phyloP scores from a whole-genome alignment of 2,329 filamentous ascomycete species.

The Kalmusia sp. region DNA sequence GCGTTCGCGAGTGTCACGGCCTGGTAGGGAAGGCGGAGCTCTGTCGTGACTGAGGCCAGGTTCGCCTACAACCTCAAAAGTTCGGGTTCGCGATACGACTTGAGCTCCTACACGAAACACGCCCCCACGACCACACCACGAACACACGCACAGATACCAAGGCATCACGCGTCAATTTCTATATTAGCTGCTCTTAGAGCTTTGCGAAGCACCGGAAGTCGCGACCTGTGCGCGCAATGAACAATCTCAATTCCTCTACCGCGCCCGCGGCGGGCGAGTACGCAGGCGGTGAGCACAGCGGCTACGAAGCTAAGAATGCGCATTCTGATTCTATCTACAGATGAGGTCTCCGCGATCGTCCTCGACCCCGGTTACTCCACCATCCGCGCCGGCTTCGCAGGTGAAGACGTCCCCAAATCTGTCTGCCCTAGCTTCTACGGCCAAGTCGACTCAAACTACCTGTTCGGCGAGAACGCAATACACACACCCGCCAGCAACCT shows the following conservation, averaged over 20 bases:
- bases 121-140: constrained; percentile 21
- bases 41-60: constrained; percentile 25
- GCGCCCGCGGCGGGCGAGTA: constrained; percentile 54
- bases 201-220: constrained; percentile 14
- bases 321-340: constrained; percentile 55
- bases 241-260: constrained; percentile 46
- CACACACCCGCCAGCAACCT: constrained; percentile 76
- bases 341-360: constrained; percentile 96
- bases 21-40: constrained; percentile 16
- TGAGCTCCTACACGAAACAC: constrained; percentile 30
- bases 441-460: constrained; percentile 55
- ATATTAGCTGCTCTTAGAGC: background rate
- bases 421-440: constrained; percentile 92
- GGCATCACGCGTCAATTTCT: constrained; percentile 36
- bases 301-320: constrained; percentile 9
- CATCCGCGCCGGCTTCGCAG: constrained; percentile 93
- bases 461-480: constrained; percentile 92
- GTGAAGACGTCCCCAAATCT: constrained; percentile 95
- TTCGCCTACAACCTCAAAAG: constrained; percentile 26
- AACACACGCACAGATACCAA: constrained; percentile 9
- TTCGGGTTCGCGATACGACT: constrained; percentile 37
- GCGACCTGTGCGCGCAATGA: constrained; percentile 35
- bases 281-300: constrained; percentile 48
- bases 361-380: constrained; percentile 93
- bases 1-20: constrained; percentile 6